Evolutionary conservation across 1,284 basidiomycete species (phyloP).

Genomic region (Apiotrichum brassicae): DNA sequence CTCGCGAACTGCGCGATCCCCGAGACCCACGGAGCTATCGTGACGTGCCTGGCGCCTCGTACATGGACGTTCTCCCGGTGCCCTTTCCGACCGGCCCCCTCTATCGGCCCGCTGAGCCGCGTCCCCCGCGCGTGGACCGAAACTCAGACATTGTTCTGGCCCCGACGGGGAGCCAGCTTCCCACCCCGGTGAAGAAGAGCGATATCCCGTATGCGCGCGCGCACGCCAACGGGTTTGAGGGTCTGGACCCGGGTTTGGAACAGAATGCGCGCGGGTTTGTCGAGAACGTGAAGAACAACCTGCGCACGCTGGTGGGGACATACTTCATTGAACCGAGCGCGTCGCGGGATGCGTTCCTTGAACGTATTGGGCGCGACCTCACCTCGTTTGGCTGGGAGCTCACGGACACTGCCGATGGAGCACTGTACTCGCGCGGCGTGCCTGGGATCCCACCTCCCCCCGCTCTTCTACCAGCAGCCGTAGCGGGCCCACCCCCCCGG

Average conservation of each 20-base stretch:
- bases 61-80: conserved; percentile 8
- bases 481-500: too few relatives aligned
- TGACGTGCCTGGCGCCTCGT: not conserved
- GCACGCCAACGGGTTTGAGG: conserved; percentile 31
- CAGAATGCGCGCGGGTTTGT: conserved; percentile 36
- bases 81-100: conserved; percentile 10
- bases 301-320: conserved; percentile 27
- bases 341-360: conserved; percentile 36
- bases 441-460: too few relatives aligned
- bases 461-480: too few relatives aligned
- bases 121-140: not conserved
- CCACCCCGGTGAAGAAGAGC: conserved; percentile 1
- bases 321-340: conserved; percentile 27
- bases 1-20: not conserved
- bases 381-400: conserved; percentile 31
- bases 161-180: not conserved
- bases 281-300: conserved; percentile 40
- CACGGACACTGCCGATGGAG: conserved; percentile 33
- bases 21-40: not conserved
- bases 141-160: conserved; percentile 8
- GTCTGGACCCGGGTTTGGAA: conserved; percentile 27
- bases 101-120: conserved; percentile 9
- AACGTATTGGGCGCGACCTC: conserved; percentile 37
- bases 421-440: conserved; percentile 11
- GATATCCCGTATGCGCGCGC: conserved; percentile 11